Percentiles rank a stretch among this genome's conserved stretches.
phyloP scores from a whole-genome alignment of 768 basidiomycete genomes.

The Amanita molliuscula region DNA sequence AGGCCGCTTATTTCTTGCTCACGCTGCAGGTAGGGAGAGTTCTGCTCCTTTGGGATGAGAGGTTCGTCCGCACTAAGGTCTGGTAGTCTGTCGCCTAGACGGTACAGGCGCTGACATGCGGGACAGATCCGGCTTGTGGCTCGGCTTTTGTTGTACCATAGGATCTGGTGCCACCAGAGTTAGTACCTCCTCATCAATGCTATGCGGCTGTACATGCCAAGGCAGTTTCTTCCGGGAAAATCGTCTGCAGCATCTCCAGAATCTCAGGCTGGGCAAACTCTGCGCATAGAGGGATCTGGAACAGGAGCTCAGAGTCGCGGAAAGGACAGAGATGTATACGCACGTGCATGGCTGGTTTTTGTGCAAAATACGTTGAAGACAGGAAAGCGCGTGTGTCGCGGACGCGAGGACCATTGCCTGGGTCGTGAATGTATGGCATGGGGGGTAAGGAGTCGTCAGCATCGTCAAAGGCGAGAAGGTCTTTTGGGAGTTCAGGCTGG shows the following conservation, averaged over 20 bases:
- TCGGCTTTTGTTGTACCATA: conserved; percentile 85
- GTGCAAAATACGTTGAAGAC: conserved; percentile 50
- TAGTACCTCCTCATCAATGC: not conserved
- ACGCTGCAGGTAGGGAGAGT: conserved; percentile 27
- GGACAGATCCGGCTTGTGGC: conserved; percentile 64
- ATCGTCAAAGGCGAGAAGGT: not conserved
- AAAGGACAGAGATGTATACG: conserved; percentile 5
- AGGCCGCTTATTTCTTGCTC: conserved; percentile 72
- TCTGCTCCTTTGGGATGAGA: conserved; percentile 7
- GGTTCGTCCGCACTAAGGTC: conserved; percentile 23
- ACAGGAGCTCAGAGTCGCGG: not conserved
- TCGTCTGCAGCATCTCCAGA: conserved; percentile 57
- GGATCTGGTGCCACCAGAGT: conserved; percentile 30
- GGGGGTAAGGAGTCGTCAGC: conserved; percentile 20
- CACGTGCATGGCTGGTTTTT: conserved; percentile 47
- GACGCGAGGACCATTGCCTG: conserved; percentile 73
- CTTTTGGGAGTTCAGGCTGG: not conserved
- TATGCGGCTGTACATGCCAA: conserved; percentile 33
- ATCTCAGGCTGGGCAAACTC: conserved; percentile 74
- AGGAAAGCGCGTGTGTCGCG: conserved; percentile 59
- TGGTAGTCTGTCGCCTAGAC: conserved; percentile 53
- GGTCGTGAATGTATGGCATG: conserved; percentile 62
- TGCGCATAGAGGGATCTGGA: conserved; percentile 53
- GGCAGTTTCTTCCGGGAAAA: conserved; percentile 64
- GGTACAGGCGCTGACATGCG: conserved; percentile 64